Percentiles rank a stretch among this genome's conserved stretches.
These are phyloP conservation scores for Cladosporium halotolerans DNA, from an alignment of 2,329 filamentous ascomycete genomes.

Conservation along the genomic window DNA sequence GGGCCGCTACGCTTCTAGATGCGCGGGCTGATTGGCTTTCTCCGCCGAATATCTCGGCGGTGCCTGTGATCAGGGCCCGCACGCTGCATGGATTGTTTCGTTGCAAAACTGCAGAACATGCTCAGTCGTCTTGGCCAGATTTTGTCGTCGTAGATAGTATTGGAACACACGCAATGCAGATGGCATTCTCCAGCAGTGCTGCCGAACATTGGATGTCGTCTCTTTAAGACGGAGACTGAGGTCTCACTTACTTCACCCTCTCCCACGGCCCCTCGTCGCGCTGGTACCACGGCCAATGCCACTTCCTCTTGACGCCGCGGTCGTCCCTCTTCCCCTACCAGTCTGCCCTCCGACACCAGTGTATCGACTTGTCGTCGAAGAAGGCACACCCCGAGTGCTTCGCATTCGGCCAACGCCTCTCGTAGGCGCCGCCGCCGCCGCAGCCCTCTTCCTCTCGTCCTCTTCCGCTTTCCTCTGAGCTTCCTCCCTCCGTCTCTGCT, in stretches of 20 bases:
- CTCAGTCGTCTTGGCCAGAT: too few species aligned
- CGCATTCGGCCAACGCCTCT: constrained; percentile 29
- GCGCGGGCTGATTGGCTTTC: too few species aligned
- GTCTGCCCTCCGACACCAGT: constrained; percentile 39
- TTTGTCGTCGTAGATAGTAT: too few species aligned
- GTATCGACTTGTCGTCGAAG: constrained; percentile 32
- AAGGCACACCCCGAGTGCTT: constrained; percentile 20
- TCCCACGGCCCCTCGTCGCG: constrained; percentile 28
- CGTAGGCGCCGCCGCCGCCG: constrained; percentile 35
- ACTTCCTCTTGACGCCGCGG: constrained; percentile 36
- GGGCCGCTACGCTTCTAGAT: too few species aligned
- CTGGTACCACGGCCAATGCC: constrained; percentile 39
- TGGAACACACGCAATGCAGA: too few species aligned
- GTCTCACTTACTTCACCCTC: constrained; percentile 16
- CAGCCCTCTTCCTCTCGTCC: constrained; percentile 50
- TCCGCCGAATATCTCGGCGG: too few species aligned
- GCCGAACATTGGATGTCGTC: not conserved
- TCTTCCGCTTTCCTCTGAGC: constrained; percentile 48
- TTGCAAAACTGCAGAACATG: too few species aligned
- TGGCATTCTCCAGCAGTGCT: too few species aligned
- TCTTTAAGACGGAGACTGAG: not conserved
- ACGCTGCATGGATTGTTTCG: too few species aligned
- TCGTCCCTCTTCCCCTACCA: constrained; percentile 50
- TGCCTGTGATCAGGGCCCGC: too few species aligned
- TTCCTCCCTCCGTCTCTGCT: constrained; percentile 58